Conservation (phyloP, 2,329 filamentous ascomycete genomes). For the Aspergillus calidoustus region DNA sequence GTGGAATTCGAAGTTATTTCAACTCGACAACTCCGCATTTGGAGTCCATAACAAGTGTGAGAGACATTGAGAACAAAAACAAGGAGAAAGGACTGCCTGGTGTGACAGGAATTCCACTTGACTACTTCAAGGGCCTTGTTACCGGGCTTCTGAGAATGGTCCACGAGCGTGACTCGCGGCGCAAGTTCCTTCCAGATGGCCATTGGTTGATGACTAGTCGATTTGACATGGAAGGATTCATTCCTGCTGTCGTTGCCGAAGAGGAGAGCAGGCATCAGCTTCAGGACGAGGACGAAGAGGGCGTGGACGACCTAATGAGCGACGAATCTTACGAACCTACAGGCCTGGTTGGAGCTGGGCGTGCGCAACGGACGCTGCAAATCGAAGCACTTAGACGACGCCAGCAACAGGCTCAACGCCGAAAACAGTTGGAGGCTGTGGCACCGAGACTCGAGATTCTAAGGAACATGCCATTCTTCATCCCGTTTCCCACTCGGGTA, state of each 20-base stretch:
- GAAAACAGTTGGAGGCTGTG: slow-evolving; percentile 75
- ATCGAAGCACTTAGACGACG: slow-evolving; percentile 67
- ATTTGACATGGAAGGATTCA: slow-evolving; percentile 88
- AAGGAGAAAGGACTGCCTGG: slow-evolving; percentile 59
- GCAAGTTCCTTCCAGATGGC: slow-evolving; percentile 77
- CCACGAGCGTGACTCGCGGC: slow-evolving; percentile 89
- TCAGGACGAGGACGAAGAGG: slow-evolving; percentile 65
- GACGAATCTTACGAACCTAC: slow-evolving; percentile 36
- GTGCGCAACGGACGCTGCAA: slow-evolving; percentile 65
- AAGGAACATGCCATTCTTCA: slow-evolving; percentile 95
- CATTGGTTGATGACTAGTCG: slow-evolving; percentile 93
- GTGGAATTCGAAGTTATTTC: slow-evolving; percentile 54
- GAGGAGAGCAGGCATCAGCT: slow-evolving; percentile 77
- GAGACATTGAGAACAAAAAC: slow-evolving; percentile 43
- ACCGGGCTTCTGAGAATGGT: slow-evolving; percentile 83
- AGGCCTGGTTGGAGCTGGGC: slow-evolving; percentile 60
- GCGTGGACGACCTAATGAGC: slow-evolving; percentile 51
- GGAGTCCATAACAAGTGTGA: slow-evolving; percentile 32
- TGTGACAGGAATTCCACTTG: slow-evolving; percentile 73
- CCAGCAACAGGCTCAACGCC: slow-evolving; percentile 69
- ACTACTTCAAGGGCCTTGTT: slow-evolving; percentile 77
- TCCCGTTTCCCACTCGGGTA: slow-evolving; percentile 89
- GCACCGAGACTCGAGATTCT: slow-evolving; percentile 87
- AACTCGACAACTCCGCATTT: slow-evolving; percentile 29
- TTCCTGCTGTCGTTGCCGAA: slow-evolving; percentile 82